Evolutionary conservation across 2,329 filamentous ascomycete genomes (phyloP), one percentile per base, ranked within the genome.

Genomic region (Mycosphaerella sp.): DNA sequence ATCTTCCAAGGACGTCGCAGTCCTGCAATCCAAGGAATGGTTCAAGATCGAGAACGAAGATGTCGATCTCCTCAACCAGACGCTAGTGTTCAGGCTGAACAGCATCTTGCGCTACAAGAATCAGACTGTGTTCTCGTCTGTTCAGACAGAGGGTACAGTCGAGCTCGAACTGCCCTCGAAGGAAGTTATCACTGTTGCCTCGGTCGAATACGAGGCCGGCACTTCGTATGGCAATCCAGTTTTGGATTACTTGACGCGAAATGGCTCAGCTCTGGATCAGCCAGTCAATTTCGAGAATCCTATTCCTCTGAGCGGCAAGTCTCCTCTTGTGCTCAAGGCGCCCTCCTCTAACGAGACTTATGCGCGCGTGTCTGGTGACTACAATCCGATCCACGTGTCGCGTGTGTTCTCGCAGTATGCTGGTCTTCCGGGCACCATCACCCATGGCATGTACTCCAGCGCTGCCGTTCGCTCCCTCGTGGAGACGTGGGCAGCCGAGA

Each of bases 361-460:
- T 67, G 95, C 93, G 59, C 88, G 90, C 62, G 93, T 98, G 14
- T 98, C 95, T 48, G 93, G 93, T 45, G 93, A 98, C 71, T 98
- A 90, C 81, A 98, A 98, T 74, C 93, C 93, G 23, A 98, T 98
- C 59, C 93, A 98, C 78, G 93, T 98, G 43, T 96, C 93, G 10
- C 87, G 93, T 53, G 89, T 96, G 52, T 98, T 98, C 75, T 88
- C 93, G 32, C 89, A 84, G 74, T 98, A 97, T 67, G 95, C 93
- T 70, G 93, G 91, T 71, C 80, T 98, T 12, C 91, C 91, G 1
- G 95, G 93, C 47, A 98, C 93, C 43, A 98, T 98, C 68, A 98
- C 93, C 1, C 93, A 98, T 70, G 93, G 93, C 70, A 98, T 98
- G 93, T 98, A 97, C 79, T 95, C 92, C 1, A 97, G 92, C 73